Evolutionary conservation across 2,329 filamentous ascomycete genomes (phyloP), one percentile per base, ranked within the genome.

Genomic region (Pseudogymnoascus sp.): DNA sequence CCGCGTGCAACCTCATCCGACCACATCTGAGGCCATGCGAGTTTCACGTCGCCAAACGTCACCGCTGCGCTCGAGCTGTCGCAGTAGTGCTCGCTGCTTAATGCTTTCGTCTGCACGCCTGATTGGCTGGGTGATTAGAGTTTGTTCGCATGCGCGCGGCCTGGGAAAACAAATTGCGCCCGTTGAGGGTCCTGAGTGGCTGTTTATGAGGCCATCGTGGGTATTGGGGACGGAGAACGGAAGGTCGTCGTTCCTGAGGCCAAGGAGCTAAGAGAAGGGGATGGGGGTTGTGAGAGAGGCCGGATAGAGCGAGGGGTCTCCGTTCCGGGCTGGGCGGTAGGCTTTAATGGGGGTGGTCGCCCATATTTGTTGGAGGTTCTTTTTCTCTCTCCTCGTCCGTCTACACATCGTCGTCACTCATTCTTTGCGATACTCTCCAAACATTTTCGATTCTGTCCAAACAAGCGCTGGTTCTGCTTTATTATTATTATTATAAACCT

Each of bases 301-400:
- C 46, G 46, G 46, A 53, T 53, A 31, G 46, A 53, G 12, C 25
- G n/a, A 53, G 46, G 25, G n/a, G 46, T 16, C 38, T 53, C 5
- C n/a, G 1, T 53, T 53, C 46, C 46, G 46, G 46, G 25, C 46
- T 53, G 14, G 46, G 46, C 46, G 46, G 46, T 53, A 28, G 25
- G 46, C 46, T 53, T 53, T 53, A 53, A 53, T 53, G 46, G 46
- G 46, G 46, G 25, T 31, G 14, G 10, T 18, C 44, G 46, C 46
- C 46, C 46, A 53, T 53, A 53, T 53, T 46, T 53, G 66, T 66
- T 66, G 68, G 62, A 64, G 68, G 68, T 68, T 65, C 60, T 66
- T 66, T 53, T 67, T 62, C 60, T 62, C 63, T 60, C 62, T 50
- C 25, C 44, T 64, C 61, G 60, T 64, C 44, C 46, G 60, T 44